Evolutionary conservation across 768 basidiomycete genomes (phyloP), one percentile per base, ranked within the genome.

Genomic region (Leccinum uliginosum): DNA sequence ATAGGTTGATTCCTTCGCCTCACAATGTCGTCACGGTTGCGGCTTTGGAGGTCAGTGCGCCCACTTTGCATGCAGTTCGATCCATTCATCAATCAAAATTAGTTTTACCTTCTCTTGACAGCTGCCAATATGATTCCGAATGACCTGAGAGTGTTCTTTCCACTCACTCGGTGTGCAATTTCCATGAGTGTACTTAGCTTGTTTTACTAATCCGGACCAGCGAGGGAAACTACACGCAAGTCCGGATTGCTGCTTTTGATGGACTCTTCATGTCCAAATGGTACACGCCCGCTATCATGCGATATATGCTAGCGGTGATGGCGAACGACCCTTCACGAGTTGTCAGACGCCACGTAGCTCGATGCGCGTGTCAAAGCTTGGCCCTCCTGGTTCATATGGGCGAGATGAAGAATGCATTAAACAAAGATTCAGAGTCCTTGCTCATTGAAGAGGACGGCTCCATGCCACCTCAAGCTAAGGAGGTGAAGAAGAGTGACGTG

Each of bases 1-100:
- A 99, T 72, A 81, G 94, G 54, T 78, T 98, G 15, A 94, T 98
- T 55, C 93, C 97, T 9, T 96, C 95, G 1, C 85, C 86, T 49
- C 93, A 96, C 64, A 99, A 99, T 67, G 84, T 92, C 32, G 89
- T 98, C 26, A 95, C 97, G 1, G 81, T 90, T 50, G 92, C 97
- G 24, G 87, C 86, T 8, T 76, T 99, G 54, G 92, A 98, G 82
- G 93, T 96, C 59, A 57, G 82, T 72, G 6, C n/a, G 29, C 46
- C 35, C 17, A 7, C 44, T 54, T 21, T 49, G 35, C 21, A 46
- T 54, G 27, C 53, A 29, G 45, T 46, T 15, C 55, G 26, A 24
- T 34, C 51, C 49, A 49, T 57, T 58, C 52, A 55, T 61, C 26
- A 44, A 27, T 44, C 38, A 53, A 50, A 38, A 50, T 21, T 60